A percentile compares a stretch with the other conserved stretches of the same genome.
These are phyloP conservation scores for Desmodesmus armatus DNA, from an alignment of 139 green algal genomes.

Conservation along the genomic window DNA sequence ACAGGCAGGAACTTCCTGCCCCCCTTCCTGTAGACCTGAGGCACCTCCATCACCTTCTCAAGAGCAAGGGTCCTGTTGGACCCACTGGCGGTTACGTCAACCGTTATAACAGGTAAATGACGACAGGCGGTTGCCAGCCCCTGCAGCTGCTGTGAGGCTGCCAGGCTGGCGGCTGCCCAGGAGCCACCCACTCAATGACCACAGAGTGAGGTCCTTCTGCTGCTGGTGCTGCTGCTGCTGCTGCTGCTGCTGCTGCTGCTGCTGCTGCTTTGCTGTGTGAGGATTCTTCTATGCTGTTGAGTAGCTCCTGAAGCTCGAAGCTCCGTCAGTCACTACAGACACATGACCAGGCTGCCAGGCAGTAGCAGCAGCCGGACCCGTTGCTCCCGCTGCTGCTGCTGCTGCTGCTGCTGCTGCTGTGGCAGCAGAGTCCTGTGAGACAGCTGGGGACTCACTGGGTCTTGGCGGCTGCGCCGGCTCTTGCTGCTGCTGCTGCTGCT, in stretches of 20 bases:
- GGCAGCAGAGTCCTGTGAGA: too few relatives aligned
- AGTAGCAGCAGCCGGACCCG: background rate
- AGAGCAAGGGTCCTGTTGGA: slow-evolving; percentile 60
- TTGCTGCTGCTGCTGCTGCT: background rate
- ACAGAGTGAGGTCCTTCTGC: background rate
- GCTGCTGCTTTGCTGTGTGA: slow-evolving; percentile 4
- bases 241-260: slow-evolving; percentile 18
- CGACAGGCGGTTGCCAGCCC: slow-evolving; percentile 43
- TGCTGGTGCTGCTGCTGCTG: slow-evolving; percentile 1
- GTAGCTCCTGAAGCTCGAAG: slow-evolving; percentile 58
- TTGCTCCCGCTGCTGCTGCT: background rate
- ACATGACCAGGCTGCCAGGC: slow-evolving; percentile 54
- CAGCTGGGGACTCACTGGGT: too few relatives aligned
- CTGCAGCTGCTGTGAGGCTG: slow-evolving; percentile 29
- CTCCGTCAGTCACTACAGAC: slow-evolving; percentile 57
- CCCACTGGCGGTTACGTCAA: slow-evolving; percentile 62
- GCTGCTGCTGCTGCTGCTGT: background rate
- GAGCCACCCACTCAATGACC: slow-evolving; percentile 68
- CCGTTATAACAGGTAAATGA: slow-evolving; percentile 43
- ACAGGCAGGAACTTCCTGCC: slow-evolving; percentile 34
- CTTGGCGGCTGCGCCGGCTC: too few relatives aligned
- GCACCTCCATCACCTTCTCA: slow-evolving; percentile 59
- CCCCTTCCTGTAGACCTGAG: background rate
- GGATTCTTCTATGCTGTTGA: slow-evolving; percentile 50
- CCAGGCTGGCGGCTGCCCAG: slow-evolving; percentile 60